phyloP scores from a whole-genome alignment of 257 asterid species.

The Solanum chaucha region DNA sequence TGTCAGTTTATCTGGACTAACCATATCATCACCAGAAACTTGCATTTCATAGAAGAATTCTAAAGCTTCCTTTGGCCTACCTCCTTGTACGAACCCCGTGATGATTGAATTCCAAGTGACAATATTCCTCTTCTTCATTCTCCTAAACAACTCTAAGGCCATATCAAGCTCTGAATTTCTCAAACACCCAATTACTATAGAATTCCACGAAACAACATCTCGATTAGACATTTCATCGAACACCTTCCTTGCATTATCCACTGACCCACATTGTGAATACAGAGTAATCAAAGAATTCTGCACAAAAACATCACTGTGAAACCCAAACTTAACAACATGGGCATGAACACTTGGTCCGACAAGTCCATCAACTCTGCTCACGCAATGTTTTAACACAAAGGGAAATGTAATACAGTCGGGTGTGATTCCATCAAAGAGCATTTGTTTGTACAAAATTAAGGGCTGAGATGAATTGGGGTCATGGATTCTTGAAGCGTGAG shows the following conservation, averaged over 20 bases:
- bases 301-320: conserved; percentile 39
- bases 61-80: conserved; percentile 61
- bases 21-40: conserved; percentile 11
- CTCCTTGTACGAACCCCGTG: conserved; percentile 73
- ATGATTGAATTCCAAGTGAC: conserved; percentile 79
- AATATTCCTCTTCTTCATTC: conserved; percentile 40
- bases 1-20: conserved; percentile 59
- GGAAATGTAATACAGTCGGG: conserved; percentile 64
- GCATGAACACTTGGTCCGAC: conserved; percentile 45
- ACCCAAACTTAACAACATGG: conserved; percentile 47
- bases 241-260: conserved; percentile 49
- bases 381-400: conserved; percentile 63
- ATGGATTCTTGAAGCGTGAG: conserved; percentile 32
- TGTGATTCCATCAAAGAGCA: conserved; percentile 23
- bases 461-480: conserved; percentile 26
- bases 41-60: conserved; percentile 61
- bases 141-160: conserved; percentile 42
- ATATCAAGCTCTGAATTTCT: conserved; percentile 44
- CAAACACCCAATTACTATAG: conserved; percentile 43
- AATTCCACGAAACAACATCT: conserved; percentile 81
- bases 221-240: conserved; percentile 55
- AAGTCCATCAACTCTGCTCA: conserved; percentile 19
- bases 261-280: conserved; percentile 38
- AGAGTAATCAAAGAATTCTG: conserved; percentile 48
- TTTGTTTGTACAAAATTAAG: conserved; percentile 33